phyloP scores from a whole-genome alignment of 108 stramenopile species.

The Fragilariopsis cylindrus region DNA sequence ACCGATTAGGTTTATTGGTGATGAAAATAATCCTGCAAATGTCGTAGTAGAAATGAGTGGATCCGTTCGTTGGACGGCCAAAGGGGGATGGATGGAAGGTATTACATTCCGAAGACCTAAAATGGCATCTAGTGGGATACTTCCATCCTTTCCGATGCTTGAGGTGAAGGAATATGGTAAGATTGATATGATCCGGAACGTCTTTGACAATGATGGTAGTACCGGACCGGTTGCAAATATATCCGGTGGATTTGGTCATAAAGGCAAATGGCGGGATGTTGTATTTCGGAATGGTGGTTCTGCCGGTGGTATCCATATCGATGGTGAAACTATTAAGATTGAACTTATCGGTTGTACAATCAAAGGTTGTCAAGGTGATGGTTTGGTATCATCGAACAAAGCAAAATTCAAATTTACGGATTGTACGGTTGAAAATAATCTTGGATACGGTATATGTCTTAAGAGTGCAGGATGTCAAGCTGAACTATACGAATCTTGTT shows the following conservation, averaged over 20 bases:
- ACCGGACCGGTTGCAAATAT: conserved; percentile 36
- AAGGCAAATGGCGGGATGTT: conserved; percentile 29
- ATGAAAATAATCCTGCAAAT: conserved; percentile 78
- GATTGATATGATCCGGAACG: conserved; percentile 60
- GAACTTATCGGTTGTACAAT: conserved; percentile 15
- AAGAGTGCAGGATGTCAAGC: neutral
- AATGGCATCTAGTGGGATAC: conserved; percentile 38
- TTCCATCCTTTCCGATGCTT: conserved; percentile 45
- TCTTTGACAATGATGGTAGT: conserved; percentile 70
- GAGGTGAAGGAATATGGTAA: conserved; percentile 45
- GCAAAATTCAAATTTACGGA: conserved; percentile 13
- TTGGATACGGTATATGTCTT: conserved; percentile 24
- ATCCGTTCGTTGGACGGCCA: conserved; percentile 58
- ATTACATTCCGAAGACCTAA: conserved; percentile 79
- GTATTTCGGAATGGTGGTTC: conserved; percentile 28
- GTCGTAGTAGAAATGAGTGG: conserved; percentile 86
- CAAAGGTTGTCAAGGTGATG: conserved; percentile 16
- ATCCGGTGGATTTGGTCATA: conserved; percentile 17
- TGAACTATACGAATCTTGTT: conserved; percentile 16
- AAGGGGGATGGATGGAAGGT: conserved; percentile 81
- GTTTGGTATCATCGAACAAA: conserved; percentile 22
- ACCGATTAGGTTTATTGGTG: conserved; percentile 75
- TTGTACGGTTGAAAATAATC: conserved; percentile 21
- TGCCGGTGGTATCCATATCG: conserved; percentile 15
- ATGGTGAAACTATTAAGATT: conserved; percentile 2